These are phyloP conservation scores for Hypoxylon intermedium DNA, from an alignment of 495 filamentous ascomycete species.

Conservation along the genomic window DNA sequence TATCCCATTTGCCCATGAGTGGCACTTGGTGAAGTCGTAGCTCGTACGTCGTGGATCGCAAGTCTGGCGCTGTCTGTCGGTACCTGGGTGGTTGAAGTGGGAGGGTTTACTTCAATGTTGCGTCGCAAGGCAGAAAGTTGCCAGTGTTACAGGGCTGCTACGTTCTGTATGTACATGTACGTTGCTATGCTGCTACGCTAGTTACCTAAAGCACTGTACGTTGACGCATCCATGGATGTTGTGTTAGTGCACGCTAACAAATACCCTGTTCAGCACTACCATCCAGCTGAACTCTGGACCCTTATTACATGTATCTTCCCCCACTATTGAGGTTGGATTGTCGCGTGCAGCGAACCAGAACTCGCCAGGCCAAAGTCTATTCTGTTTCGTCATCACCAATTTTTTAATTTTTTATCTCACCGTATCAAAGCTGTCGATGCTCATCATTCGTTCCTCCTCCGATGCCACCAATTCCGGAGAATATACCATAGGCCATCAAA, in stretches of 20 bases:
- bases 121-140: slow-evolving; percentile 17
- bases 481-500: slow-evolving; percentile 29
- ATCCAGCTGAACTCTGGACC: background rate
- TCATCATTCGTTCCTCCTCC: slow-evolving; percentile 21
- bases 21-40: background rate
- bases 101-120: no score
- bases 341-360: background rate
- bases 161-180: background rate
- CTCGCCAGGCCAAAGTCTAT: background rate
- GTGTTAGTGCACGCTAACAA: slow-evolving; percentile 2
- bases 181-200: no score
- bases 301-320: background rate
- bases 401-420: slow-evolving; percentile 14
- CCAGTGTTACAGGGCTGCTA: slow-evolving; percentile 12
- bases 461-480: slow-evolving; percentile 20
- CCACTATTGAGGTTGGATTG: background rate
- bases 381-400: slow-evolving; percentile 24
- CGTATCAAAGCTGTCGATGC: slow-evolving; percentile 27
- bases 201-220: background rate
- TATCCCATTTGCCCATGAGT: slow-evolving; percentile 1
- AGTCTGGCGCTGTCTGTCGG: slow-evolving; percentile 9
- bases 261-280: background rate
- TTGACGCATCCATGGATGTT: no score
- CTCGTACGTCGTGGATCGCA: background rate
- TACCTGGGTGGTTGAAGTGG: slow-evolving; percentile 5